Conservation (phyloP, 345 rosid genomes). For the Zanthoxylum bungeanum region DNA sequence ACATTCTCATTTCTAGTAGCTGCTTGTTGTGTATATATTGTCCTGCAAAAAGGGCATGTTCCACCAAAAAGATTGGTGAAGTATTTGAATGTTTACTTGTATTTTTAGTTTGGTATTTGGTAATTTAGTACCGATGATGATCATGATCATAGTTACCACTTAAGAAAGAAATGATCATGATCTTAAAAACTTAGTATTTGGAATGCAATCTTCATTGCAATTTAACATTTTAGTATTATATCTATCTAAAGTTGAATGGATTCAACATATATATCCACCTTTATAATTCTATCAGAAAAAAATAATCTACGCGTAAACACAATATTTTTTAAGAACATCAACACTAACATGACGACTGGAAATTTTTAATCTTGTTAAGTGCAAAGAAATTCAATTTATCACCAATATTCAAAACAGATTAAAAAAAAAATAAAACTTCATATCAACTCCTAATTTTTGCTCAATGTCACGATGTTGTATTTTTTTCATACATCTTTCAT, state of each 20-base stretch:
- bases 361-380: not conserved
- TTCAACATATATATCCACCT: not conserved
- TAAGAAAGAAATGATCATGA: not conserved
- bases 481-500: not conserved
- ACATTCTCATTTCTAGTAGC: not conserved
- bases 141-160: not conserved
- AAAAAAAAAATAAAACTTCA: not conserved
- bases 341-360: not conserved
- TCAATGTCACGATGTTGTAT: not conserved
- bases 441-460: not conserved
- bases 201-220: constrained; percentile 1
- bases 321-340: no score
- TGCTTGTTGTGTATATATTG: not conserved
- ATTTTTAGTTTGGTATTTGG: not conserved
- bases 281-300: not conserved
- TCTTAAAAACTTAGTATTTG: not conserved
- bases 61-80: not conserved
- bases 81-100: not conserved
- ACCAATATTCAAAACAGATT: not conserved
- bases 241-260: not conserved
- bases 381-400: no score
- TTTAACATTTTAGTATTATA: not conserved
- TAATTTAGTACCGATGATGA: constrained; percentile 1
- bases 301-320: not conserved
- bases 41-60: not conserved